Base-by-base conservation (phyloP, 805 yeast genomes). In the Starmerella sirachaensis region DNA sequence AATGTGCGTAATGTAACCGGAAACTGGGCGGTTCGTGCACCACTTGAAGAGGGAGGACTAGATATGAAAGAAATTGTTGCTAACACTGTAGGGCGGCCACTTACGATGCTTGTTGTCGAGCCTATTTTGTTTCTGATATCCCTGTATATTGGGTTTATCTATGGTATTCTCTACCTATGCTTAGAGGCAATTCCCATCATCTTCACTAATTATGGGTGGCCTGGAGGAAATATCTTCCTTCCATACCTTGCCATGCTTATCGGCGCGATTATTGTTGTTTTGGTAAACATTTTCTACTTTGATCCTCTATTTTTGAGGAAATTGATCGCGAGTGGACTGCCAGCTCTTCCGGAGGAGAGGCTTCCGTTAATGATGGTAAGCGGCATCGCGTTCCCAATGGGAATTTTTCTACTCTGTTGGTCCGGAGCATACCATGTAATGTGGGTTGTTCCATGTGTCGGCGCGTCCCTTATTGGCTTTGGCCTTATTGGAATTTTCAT, bases 331-430 rank as follows among this genome's bases (percentile, higher is more conserved):
- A 70, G 72, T 51, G 77, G 77, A 29, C 27, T 34, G 35, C 66
- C 64, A 46, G 75, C 76, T 1, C 68, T 78, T 11, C 93, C 95
- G 0, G 95, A 85, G 59, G 78, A 74, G 32, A 72, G 94, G 55
- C 64, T 85, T 43, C 72, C 76, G 13, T 75, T 86, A 26, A 73
- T 84, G 79, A 70, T 82, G 58, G 58, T 68, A 24, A 88, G 93
- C 22, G 74, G 77, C 17, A 46, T 78, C 34, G 54, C 68, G 6
- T 82, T 85, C 62, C 77, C 88, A 23, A 63, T 74, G 39, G 95
- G 94, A 38, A 63, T 85, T 43, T 66, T 85, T 51, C 82, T 93
- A 94, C 66, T 85, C 55, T 73, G 82, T 42, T 85, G 95, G 94
- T 66, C 86, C 7, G 94, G 94, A 54, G 70, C 73, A 46, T 85